A percentile compares a stretch with the other conserved stretches of the same genome.
These are phyloP conservation scores for Cinchona pubescens DNA, from an alignment of 257 asterid species.

Conservation along the genomic window DNA sequence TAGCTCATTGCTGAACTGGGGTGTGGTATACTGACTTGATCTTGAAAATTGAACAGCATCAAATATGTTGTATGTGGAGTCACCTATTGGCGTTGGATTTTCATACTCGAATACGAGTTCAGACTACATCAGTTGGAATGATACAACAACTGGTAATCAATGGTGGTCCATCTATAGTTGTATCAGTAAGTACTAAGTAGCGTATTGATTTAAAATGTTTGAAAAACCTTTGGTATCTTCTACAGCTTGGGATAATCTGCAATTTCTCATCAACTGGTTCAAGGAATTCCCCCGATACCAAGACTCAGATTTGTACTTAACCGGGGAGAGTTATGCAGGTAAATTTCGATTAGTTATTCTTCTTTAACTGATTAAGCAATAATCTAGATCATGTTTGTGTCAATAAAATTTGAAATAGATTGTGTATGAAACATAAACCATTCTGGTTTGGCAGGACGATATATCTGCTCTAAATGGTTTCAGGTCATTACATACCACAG, in stretches of 20 bases:
- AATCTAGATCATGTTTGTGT: background rate
- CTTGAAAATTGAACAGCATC: conserved; percentile 19
- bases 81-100: conserved; percentile 35
- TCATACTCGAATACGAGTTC: conserved; percentile 33
- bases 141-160: conserved; percentile 23
- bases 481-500: conserved; percentile 33
- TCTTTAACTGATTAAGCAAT: background rate
- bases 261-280: conserved; percentile 30
- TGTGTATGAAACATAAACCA: background rate
- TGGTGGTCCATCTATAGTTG: background rate
- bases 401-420: background rate
- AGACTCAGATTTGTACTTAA: conserved; percentile 27
- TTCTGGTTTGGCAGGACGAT: background rate
- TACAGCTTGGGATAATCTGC: conserved; percentile 29
- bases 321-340: conserved; percentile 35
- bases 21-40: background rate
- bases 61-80: conserved; percentile 33
- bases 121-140: conserved; percentile 24
- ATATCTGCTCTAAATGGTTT: background rate
- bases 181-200: background rate
- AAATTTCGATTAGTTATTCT: background rate
- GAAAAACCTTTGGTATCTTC: background rate
- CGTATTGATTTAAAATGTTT: background rate
- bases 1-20: background rate
- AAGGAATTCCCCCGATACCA: conserved; percentile 23